Conservation (phyloP, 2,329 filamentous ascomycete species). For the Cadophora sp. region DNA sequence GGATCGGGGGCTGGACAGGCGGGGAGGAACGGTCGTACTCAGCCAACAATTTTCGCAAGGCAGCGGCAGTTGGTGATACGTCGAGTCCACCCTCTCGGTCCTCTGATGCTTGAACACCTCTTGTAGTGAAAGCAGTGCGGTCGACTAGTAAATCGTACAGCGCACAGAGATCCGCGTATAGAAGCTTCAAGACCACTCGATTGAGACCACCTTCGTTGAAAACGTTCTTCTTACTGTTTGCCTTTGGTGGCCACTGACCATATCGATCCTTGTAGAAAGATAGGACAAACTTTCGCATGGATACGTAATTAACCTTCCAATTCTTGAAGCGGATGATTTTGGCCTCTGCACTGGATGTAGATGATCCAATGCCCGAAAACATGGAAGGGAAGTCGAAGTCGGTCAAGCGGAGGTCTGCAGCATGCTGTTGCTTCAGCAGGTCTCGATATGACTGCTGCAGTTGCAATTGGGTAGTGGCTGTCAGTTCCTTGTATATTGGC, state of each 20-base stretch:
- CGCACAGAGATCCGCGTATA: slow-evolving; percentile 86
- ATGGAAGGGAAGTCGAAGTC: slow-evolving; percentile 91
- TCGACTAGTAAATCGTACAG: slow-evolving; percentile 91
- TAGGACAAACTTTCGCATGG: slow-evolving; percentile 69
- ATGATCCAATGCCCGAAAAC: slow-evolving; percentile 87
- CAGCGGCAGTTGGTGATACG: slow-evolving; percentile 68
- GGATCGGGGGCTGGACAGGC: slow-evolving; percentile 88
- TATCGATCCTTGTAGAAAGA: slow-evolving; percentile 71
- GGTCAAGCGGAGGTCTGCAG: slow-evolving; percentile 75
- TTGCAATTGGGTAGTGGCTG: slow-evolving; percentile 74
- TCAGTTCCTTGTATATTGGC: slow-evolving; percentile 74
- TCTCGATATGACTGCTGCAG: slow-evolving; percentile 84
- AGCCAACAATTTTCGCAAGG: slow-evolving; percentile 78
- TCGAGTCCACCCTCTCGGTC: slow-evolving; percentile 58
- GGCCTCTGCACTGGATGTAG: slow-evolving; percentile 77
- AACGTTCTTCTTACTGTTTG: slow-evolving; percentile 88
- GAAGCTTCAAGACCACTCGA: slow-evolving; percentile 76
- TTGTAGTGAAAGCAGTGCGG: slow-evolving; percentile 76
- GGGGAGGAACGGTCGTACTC: slow-evolving; percentile 91
- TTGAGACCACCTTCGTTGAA: slow-evolving; percentile 89
- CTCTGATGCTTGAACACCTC: slow-evolving; percentile 67
- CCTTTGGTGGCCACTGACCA: slow-evolving; percentile 89
- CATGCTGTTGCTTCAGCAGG: slow-evolving; percentile 73
- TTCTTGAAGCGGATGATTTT: slow-evolving; percentile 82
- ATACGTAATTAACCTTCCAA: slow-evolving; percentile 79